Evolutionary conservation across 768 basidiomycete genomes (phyloP).

Genomic region (Boletellus ananas): DNA sequence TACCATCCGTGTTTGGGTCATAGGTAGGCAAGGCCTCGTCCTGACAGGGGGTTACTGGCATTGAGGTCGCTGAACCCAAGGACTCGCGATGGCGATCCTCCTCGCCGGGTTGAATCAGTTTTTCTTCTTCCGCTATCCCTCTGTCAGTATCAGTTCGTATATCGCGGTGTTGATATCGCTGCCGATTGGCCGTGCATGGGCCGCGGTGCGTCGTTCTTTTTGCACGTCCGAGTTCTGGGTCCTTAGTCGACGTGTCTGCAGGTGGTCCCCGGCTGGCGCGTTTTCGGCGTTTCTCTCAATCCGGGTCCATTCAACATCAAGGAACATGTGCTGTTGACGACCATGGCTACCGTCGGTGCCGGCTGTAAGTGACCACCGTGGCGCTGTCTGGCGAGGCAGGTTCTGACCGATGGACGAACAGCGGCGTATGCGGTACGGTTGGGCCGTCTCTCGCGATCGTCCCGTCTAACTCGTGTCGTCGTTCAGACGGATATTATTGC

Average conservation of each 20-base stretch:
- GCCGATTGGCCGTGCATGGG: slow-evolving; percentile 66
- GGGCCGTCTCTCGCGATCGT: not conserved
- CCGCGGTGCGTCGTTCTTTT: slow-evolving; percentile 28
- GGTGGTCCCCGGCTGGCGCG: slow-evolving; percentile 45
- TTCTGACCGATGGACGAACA: slow-evolving; percentile 10
- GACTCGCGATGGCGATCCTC: slow-evolving; percentile 49
- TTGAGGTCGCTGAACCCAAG: slow-evolving; percentile 8
- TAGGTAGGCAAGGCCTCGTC: slow-evolving; percentile 33
- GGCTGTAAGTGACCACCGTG: slow-evolving; percentile 21
- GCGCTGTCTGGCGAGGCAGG: not conserved
- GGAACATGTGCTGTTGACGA: slow-evolving; percentile 64
- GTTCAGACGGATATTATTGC: slow-evolving; percentile 62
- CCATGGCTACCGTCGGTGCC: slow-evolving; percentile 56
- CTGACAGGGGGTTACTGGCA: fast-evolving
- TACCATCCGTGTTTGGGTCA: slow-evolving; percentile 56
- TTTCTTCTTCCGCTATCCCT: slow-evolving; percentile 69
- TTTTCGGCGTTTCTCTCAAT: slow-evolving; percentile 63
- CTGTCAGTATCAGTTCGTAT: slow-evolving; percentile 38
- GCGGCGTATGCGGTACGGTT: slow-evolving; percentile 45
- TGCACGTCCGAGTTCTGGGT: too few species aligned
- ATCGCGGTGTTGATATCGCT: slow-evolving; percentile 72
- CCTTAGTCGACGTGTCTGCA: slow-evolving; percentile 14
- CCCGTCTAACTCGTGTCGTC: not conserved
- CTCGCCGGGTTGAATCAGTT: slow-evolving; percentile 76
- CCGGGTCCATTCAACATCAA: slow-evolving; percentile 78